Base-by-base conservation (phyloP, 495 filamentous ascomycete species). In the Hyaloscypha variabilis region DNA sequence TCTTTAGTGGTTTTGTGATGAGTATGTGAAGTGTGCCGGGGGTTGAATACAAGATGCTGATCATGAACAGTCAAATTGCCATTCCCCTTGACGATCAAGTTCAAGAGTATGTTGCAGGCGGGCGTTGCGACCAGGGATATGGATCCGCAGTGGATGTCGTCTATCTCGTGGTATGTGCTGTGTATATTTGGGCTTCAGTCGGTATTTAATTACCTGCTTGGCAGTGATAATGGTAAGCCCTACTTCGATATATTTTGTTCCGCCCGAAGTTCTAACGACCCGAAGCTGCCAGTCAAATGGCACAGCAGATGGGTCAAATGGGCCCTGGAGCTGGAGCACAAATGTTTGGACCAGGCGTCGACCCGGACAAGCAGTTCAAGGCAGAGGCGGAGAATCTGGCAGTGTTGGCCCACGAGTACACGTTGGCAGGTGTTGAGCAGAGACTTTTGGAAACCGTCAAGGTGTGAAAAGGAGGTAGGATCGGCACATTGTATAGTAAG, bases 101-200 rank as follows among this genome's bases (percentile, higher is more conserved):
- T 99, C 82, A 99, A 99, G 82, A 93, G 91, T 60, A 99, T 99
- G 95, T 85, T 99, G 51, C 95, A 99, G 79, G 93, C 94, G 13
- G 95, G 96, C 67, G 93, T 99, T 31, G 91, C 90, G 62, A 99
- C 96, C 2, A 91, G 89, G 69, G 95, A 99, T 76, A 87, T 99
- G 79, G 96, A 98, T 76, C 95, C 97, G 10, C 81, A 92, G 77
- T 99, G 95, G 95, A 96, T 99, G 76, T 98, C 95, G 1, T 95
- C 91, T 72, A 87, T 99, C 71, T 97, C 93, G 54, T 98, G 94
- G 94, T 99, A 99, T 79, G 98, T 99, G 74, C 79, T 99, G 58
- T 97, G 95, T 71, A 86, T 98, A 67, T 97, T 99, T 75, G 95
- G 95, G 42, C 83, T 99, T 59, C 94, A 97, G 75, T 91, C 93